Evolutionary conservation across 495 filamentous ascomycete genomes (phyloP), one percentile per base, ranked within the genome.

Genomic region (Aspergillus conjunctus): DNA sequence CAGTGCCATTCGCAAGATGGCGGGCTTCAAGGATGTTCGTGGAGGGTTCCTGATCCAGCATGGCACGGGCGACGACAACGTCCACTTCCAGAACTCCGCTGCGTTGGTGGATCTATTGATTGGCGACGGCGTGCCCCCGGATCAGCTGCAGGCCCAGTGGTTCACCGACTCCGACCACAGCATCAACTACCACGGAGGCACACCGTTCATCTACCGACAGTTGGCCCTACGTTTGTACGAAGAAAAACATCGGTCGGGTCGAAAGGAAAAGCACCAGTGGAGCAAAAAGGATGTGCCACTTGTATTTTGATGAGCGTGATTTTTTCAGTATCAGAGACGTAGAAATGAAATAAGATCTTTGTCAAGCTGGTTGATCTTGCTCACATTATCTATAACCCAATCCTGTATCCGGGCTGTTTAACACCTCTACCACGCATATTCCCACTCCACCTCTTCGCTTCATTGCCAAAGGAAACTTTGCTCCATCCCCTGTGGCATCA

Each of bases 111-210:
- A 63, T 56, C 43, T 54, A 31, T 54, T 66, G 48, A 51, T 66
- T 14, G 60, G 60, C 15, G 54, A 44, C 9, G 60, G 57, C 7
- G 54, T 63, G 21, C 50, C 64, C 39, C 64, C 64, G 1, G 53
- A 58, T 22, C 53, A 66, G 17, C 32, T 66, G 60, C 56, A 66
- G 57, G 53, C 54, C 15, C 64, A 66, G 37, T 66, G 60, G 60
- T 66, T 66, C 46, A 66, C 64, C 14, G 64, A 66, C 50, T 66
- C 64, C 11, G 64, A 66, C 39, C 64, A 66, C 33, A 50, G 54
- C 22, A 66, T 66, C 17, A 26, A 34, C 14, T 66, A 66, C 34
- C 32, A 66, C 26, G 64, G 64, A 3, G 64, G 43, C 3, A 57
- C 12, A 22, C 20, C 49, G 56, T 66, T 66, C 14, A 11, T 66